Base-by-base conservation (phyloP, 2,329 filamentous ascomycete genomes). In the Colletotrichum zoysiae region DNA sequence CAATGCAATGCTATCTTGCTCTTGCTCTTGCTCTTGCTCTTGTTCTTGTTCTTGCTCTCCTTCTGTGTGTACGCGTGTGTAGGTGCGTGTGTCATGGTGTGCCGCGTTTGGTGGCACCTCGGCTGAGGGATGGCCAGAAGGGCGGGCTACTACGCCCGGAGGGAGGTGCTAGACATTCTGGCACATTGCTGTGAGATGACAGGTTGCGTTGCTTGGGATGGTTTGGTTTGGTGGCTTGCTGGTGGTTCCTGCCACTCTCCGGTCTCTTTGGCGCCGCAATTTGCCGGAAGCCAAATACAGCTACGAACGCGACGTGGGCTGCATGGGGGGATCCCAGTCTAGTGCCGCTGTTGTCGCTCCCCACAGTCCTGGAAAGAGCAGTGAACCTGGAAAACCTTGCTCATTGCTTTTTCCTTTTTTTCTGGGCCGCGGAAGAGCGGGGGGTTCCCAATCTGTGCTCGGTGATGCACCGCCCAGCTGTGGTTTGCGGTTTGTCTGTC, bases 321-420 rank as follows among this genome's bases (percentile, higher is more conserved):
- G 38, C 68, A 71, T 67, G 68, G 65, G 57, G 57, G 44, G 53
- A 62, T 60, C 69, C 69, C 40, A n/a, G 69, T 71, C 69, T 38
- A 46, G 33, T 50, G 59, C 58, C 59, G 30, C 65, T 69, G 44
- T 48, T 55, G 60, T 64, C 46, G 69, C 46, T 64, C 61, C 42
- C 70, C 70, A 73, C 61, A 60, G 44, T 66, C 71, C 55, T 42
- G 56, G 57, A 60, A 70, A 33, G 40, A 69, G 61, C 35, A 65
- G 55, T 61, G 70, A 60, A 48, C 61, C 60, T 71, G 66, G 70
- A 66, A 72, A 71, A 71, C 70, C 70, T 66, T 73, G 70, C 65
- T 71, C 60, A 48, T 51, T 70, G 66, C 53, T 71, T 70, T 51
- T 66, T 58, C 40, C 35, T 26, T 71, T 66, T 57, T 66, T 58